Base-by-base conservation (phyloP, 1,139 yeast genomes). In the Magnusiomyces paraingens region DNA sequence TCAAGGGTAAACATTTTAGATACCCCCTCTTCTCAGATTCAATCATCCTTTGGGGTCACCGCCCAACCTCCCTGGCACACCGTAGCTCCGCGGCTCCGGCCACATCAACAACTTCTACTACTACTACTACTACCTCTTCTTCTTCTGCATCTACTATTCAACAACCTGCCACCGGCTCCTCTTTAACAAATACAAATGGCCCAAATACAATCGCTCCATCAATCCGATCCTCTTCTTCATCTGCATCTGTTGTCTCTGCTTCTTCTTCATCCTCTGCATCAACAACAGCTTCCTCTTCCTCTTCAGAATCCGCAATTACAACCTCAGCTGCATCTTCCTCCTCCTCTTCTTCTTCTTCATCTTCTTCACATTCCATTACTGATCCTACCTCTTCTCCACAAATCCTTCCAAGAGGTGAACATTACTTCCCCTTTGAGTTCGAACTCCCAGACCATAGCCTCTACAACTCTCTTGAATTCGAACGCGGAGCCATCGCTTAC, bases 381-480 rank as follows among this genome's bases (percentile, higher is more conserved):
- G 10, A 41, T 20, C 15, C 46, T 29, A 11, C 50, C 22, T 12
- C 36, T 18, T 21, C 35, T 21, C 50, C 57, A 12, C 55, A 52
- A 42, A 47, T 49, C n/a, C 53, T 47, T 35, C 57, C 54, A n/a
- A 47, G 50, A 61, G 97, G 97, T 32, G 93, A 87, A 64, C 97
- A 90, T 68, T 73, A 88, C 42, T 90, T 90, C 66, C 95, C 95
- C 14, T 90, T 90, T 64, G 81, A 85, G 51, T 87, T 89, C 47
- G 83, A 80, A 59, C 74, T 90, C 32, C 96, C 96, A 1, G 77
- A 77, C 60, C 82, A 80, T 61, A 78, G 86, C 58, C 76, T 88
- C 3, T 84, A 77, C 66, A 85, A 93, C 29, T 83, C 91, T 55
- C 79, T 90, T 29, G 86, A 84, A 60, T 90, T 90, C 64, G 96